Conservation (phyloP, 2,329 filamentous ascomycete genomes). For the Venturiaceae sp. region DNA sequence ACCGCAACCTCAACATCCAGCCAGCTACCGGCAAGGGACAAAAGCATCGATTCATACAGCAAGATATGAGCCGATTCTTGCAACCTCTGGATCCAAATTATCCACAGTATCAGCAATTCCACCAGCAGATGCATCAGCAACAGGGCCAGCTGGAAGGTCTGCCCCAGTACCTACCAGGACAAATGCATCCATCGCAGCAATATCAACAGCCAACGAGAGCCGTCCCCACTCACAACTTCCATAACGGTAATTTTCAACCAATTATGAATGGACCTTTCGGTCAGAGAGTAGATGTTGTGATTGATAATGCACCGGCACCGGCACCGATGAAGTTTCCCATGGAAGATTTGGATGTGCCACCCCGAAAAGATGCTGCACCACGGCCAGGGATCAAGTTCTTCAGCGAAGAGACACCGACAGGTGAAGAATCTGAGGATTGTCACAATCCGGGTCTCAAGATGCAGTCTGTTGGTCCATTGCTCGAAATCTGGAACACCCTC, state of each 20-base stretch:
- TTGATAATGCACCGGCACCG: constrained; percentile 47
- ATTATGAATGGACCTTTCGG: not conserved
- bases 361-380: constrained; percentile 50
- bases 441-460: constrained; percentile 53
- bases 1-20: constrained; percentile 43
- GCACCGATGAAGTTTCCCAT: constrained; percentile 90
- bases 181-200: constrained; percentile 3
- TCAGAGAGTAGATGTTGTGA: not conserved
- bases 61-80: constrained; percentile 4
- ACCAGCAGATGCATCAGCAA: constrained; percentile 2
- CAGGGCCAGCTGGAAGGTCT: not conserved
- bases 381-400: constrained; percentile 73
- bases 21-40: constrained; percentile 48
- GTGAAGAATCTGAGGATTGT: constrained; percentile 26
- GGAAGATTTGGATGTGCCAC: constrained; percentile 78
- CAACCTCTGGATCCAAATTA: constrained; percentile 2
- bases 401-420: constrained; percentile 46
- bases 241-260: constrained; percentile 1
- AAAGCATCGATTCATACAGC: constrained; percentile 7
- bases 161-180: not conserved
- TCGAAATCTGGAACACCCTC: constrained; percentile 93
- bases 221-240: constrained; percentile 3
- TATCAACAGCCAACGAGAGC: not conserved
- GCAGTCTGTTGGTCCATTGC: constrained; percentile 72
- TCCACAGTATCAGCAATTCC: not conserved